These are phyloP conservation scores for Amanita thiersii DNA, from an alignment of 768 basidiomycete genomes.

Conservation along the genomic window DNA sequence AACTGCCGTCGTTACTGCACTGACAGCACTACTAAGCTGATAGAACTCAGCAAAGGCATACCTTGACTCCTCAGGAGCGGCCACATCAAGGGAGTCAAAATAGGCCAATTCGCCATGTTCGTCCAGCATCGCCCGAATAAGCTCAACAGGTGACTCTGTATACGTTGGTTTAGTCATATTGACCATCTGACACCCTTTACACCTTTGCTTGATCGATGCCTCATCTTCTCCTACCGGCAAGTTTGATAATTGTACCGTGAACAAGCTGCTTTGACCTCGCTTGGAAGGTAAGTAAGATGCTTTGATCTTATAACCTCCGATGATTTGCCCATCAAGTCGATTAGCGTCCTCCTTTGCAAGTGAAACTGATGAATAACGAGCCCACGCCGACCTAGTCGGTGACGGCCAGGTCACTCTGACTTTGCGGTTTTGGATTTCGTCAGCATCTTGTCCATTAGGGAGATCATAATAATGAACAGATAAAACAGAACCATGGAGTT, in stretches of 20 bases:
- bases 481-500: conserved; percentile 1
- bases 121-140: conserved; percentile 26
- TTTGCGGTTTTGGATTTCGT: conserved; percentile 15
- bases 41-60: conserved; percentile 30
- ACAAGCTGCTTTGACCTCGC: conserved; percentile 25
- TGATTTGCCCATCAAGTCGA: conserved; percentile 27
- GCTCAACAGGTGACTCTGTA: conserved; percentile 17
- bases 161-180: conserved; percentile 29
- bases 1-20: conserved; percentile 14
- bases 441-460: conserved; percentile 6
- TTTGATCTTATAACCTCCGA: conserved; percentile 32
- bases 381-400: conserved; percentile 35
- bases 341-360: conserved; percentile 33
- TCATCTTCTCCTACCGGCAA: conserved; percentile 30
- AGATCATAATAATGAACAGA: conserved; percentile 9
- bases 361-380: conserved; percentile 32
- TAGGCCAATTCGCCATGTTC: conserved; percentile 27
- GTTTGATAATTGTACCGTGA: conserved; percentile 34
- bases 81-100: conserved; percentile 27
- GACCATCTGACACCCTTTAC: conserved; percentile 17
- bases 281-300: conserved; percentile 28
- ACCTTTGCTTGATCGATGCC: conserved; percentile 15
- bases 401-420: conserved; percentile 39
- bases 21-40: not conserved
- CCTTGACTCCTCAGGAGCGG: conserved; percentile 26